Percentiles rank a stretch among this genome's conserved stretches.
Evolutionary conservation across 2,329 filamentous ascomycete species (phyloP).

Genomic region (Hortaea werneckii): DNA sequence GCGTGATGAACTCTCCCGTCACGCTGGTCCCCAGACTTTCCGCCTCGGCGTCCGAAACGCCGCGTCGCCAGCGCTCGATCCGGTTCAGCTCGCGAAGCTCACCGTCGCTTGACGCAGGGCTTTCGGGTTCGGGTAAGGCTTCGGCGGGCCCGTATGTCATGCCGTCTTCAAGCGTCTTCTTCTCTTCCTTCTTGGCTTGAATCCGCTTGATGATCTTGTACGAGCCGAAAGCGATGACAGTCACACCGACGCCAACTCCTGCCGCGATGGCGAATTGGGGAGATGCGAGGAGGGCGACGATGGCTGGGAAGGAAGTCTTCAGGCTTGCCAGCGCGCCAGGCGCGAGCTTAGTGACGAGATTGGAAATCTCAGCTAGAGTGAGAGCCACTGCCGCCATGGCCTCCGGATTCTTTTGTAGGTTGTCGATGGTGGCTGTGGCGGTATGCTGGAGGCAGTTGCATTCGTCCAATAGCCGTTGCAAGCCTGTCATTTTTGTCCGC

Average conservation of each 20-base stretch:
- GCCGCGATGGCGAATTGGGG: conserved; percentile 93
- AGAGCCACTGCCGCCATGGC: conserved; percentile 89
- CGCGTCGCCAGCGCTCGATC: conserved; percentile 54
- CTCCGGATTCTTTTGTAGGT: conserved; percentile 73
- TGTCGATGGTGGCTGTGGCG: conserved; percentile 70
- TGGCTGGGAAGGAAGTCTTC: conserved; percentile 71
- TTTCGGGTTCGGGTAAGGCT: conserved; percentile 3
- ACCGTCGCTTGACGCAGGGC: conserved; percentile 34
- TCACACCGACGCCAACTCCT: conserved; percentile 82
- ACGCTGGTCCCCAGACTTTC: conserved; percentile 49
- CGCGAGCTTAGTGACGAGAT: conserved; percentile 70
- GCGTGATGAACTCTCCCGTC: conserved; percentile 57
- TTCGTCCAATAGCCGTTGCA: conserved; percentile 72
- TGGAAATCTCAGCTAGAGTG: conserved; percentile 82
- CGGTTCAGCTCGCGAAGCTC: conserved; percentile 48
- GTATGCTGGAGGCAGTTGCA: conserved; percentile 81
- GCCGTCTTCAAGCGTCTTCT: conserved; percentile 14
- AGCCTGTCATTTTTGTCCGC: conserved; percentile 58
- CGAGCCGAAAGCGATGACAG: conserved; percentile 87
- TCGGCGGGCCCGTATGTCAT: conserved; percentile 3
- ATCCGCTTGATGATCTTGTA: conserved; percentile 97
- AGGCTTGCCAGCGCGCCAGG: conserved; percentile 66
- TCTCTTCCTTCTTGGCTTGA: conserved; percentile 34
- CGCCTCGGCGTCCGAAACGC: conserved; percentile 44
- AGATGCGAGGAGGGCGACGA: conserved; percentile 76